Evolutionary conservation across 1,284 basidiomycete genomes (phyloP).

Genomic region (Marasmius fiardii): DNA sequence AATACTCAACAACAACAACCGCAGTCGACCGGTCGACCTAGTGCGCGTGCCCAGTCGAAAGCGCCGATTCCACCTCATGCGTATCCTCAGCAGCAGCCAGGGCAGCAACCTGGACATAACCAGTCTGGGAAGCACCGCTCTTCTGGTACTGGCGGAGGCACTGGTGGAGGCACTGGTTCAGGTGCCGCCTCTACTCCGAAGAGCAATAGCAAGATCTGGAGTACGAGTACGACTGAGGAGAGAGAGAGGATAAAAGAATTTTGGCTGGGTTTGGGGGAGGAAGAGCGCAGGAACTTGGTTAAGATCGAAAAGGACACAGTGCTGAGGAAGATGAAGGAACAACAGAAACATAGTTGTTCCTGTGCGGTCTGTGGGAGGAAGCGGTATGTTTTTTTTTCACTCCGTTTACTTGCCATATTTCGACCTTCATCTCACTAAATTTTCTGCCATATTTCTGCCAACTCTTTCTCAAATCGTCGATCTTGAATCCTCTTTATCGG

Average conservation of each 20-base stretch:
- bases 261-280: conserved; percentile 89
- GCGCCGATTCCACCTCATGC: conserved; percentile 46
- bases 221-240: conserved; percentile 87
- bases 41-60: conserved; percentile 33
- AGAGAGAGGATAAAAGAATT: conserved; percentile 97
- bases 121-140: conserved; percentile 1
- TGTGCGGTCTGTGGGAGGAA: conserved; percentile 98
- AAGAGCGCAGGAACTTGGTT: conserved; percentile 87
- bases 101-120: background rate
- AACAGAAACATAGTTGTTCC: conserved; percentile 93
- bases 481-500: background rate
- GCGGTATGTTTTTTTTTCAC: conserved; percentile 58
- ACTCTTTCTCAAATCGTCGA: conserved; percentile 5
- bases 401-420: conserved; percentile 9
- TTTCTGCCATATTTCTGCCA: background rate
- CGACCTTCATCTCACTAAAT: background rate
- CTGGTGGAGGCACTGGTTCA: conserved; percentile 13
- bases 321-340: conserved; percentile 97
- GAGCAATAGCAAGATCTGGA: conserved; percentile 79
- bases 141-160: background rate
- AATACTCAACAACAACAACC: conserved; percentile 16
- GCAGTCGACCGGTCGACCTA: conserved; percentile 11
- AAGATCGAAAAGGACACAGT: conserved; percentile 98
- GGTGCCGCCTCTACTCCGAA: conserved; percentile 20
- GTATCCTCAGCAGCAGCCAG: conserved; percentile 36